Evolutionary conservation across 805 yeast species (phyloP).

Genomic region (Debaryomyces prosopidis): DNA sequence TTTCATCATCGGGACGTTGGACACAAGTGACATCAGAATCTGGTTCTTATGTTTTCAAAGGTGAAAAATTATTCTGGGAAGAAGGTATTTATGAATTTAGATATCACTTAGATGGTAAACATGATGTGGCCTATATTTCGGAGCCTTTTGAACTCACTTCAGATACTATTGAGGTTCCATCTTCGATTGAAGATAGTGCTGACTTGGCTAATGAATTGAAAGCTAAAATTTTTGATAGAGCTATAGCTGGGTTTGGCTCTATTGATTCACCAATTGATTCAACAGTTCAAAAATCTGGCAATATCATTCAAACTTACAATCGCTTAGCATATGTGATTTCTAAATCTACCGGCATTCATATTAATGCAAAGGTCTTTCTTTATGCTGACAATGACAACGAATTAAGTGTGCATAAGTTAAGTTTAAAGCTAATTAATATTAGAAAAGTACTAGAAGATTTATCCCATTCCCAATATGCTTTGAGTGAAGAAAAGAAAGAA

Average conservation of each 20-base stretch:
- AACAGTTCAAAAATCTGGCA: conserved; percentile 24
- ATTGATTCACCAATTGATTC: conserved; percentile 27
- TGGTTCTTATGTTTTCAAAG: conserved; percentile 53
- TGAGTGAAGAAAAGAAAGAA: conserved; percentile 11
- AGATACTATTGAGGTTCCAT: conserved; percentile 38
- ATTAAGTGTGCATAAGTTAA: conserved; percentile 28
- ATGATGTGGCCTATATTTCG: conserved; percentile 66
- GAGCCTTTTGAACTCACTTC: conserved; percentile 62
- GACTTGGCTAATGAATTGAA: conserved; percentile 34
- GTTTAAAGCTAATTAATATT: conserved; percentile 34
- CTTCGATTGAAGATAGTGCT: conserved; percentile 23
- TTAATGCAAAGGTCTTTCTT: conserved; percentile 39
- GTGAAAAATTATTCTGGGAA: conserved; percentile 56
- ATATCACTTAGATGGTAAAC: conserved; percentile 65
- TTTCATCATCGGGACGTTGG: conserved; percentile 73
- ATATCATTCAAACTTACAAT: conserved; percentile 30
- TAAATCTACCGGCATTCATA: conserved; percentile 34
- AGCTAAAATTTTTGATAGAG: conserved; percentile 28
- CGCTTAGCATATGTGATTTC: conserved; percentile 29
- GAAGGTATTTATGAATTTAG: conserved; percentile 74
- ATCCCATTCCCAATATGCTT: conserved; percentile 15
- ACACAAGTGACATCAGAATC: conserved; percentile 35
- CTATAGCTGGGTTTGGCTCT: conserved; percentile 21
- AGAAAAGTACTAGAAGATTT: conserved; percentile 37
- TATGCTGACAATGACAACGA: conserved; percentile 19